These are phyloP conservation scores for Rostrohypoxylon terebratum DNA, from an alignment of 495 filamentous ascomycete genomes.

Conservation along the genomic window DNA sequence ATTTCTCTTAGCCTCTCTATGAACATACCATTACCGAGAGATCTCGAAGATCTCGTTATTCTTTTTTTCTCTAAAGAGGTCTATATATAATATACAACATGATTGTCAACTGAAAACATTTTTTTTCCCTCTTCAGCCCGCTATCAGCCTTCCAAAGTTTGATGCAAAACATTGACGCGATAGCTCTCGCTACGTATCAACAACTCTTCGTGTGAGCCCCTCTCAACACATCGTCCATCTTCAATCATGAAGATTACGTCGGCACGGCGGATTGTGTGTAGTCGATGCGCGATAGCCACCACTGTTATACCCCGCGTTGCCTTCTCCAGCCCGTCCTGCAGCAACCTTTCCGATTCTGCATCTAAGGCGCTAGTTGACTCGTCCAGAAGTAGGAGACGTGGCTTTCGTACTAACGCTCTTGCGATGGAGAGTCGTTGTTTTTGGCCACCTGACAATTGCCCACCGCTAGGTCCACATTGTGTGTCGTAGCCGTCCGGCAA, in stretches of 20 bases:
- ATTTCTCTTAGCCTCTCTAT: slow-evolving; percentile 2
- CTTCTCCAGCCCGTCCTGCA: slow-evolving; percentile 78
- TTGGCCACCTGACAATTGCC: slow-evolving; percentile 66
- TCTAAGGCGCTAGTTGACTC: slow-evolving; percentile 88
- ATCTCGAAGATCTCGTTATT: neutral
- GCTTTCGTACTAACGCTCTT: slow-evolving; percentile 81
- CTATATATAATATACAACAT: slow-evolving; percentile 12
- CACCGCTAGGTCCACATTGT: slow-evolving; percentile 62
- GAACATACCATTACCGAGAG: slow-evolving; percentile 18
- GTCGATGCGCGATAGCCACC: slow-evolving; percentile 83
- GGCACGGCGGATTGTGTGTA: slow-evolving; percentile 79
- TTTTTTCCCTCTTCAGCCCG: neutral
- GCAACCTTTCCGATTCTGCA: slow-evolving; percentile 71
- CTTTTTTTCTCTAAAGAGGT: neutral
- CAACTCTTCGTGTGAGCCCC: slow-evolving; percentile 76
- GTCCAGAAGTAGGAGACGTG: slow-evolving; percentile 84
- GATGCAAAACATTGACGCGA: slow-evolving; percentile 63
- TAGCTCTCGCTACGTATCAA: slow-evolving; percentile 69
- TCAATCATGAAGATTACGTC: slow-evolving; percentile 83
- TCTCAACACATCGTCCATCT: slow-evolving; percentile 71
- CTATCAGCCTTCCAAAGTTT: slow-evolving; percentile 50
- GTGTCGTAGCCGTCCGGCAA: slow-evolving; percentile 74
- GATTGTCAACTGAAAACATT: slow-evolving; percentile 10
- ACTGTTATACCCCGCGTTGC: slow-evolving; percentile 80
- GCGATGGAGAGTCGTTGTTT: slow-evolving; percentile 81